A percentile compares a stretch with the other conserved stretches of the same genome.
Conservation (phyloP, 768 basidiomycete species). For the Stropharia rugosoannulata region DNA sequence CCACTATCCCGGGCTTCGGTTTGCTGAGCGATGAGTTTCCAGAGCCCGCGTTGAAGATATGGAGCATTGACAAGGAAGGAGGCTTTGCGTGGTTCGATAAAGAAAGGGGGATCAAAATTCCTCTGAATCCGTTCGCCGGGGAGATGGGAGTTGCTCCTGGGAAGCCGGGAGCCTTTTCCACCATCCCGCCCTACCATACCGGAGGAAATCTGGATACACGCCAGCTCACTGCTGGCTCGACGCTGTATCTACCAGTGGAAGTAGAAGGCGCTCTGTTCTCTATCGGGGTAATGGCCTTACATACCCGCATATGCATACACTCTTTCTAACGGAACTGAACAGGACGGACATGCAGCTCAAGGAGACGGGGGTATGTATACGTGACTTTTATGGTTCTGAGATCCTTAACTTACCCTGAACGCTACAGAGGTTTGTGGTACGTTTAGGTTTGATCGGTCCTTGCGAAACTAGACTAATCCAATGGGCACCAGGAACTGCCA, state of each 20-base stretch:
- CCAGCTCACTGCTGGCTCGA: constrained; percentile 53
- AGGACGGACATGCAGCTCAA: constrained; percentile 70
- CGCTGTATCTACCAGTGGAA: constrained; percentile 55
- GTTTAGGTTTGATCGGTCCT: constrained; percentile 11
- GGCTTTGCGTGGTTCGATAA: constrained; percentile 54
- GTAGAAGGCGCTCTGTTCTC: constrained; percentile 62
- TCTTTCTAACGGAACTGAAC: background rate
- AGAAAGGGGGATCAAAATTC: constrained; percentile 45
- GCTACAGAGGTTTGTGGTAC: constrained; percentile 57
- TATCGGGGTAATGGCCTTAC: constrained; percentile 45
- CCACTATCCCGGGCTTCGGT: constrained; percentile 57
- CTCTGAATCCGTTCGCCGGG: constrained; percentile 56
- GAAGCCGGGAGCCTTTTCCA: constrained; percentile 50
- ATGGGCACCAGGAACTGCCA: constrained; percentile 48
- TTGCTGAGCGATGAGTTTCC: constrained; percentile 55
- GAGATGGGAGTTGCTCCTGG: constrained; percentile 64
- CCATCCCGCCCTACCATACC: constrained; percentile 61
- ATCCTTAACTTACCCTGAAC: background rate
- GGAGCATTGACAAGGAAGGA: constrained; percentile 40
- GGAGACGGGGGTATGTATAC: constrained; percentile 56
- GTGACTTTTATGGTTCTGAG: background rate
- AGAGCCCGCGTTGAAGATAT: constrained; percentile 52
- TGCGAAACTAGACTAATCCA: background rate
- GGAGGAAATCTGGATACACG: constrained; percentile 65
- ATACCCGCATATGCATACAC: background rate